phyloP scores from a whole-genome alignment of 176 grass and related monocot species.

The Avena insularis region DNA sequence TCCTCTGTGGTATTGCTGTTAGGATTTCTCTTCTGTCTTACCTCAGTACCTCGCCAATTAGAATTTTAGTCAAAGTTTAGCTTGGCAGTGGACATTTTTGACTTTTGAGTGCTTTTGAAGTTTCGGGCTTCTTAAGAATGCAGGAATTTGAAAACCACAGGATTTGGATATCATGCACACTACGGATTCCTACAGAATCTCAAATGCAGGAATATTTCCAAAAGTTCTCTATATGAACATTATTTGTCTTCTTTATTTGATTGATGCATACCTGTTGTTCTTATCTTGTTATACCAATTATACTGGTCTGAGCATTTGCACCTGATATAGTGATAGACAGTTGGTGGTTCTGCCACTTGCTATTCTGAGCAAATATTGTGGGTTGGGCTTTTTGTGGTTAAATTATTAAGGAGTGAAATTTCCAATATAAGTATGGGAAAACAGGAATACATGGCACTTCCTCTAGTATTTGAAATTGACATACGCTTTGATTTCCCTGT shows the following conservation, averaged over 20 bases:
- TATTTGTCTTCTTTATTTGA: conserved; percentile 19
- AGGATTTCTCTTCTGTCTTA: neutral
- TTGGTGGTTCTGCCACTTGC: neutral
- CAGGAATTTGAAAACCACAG: neutral
- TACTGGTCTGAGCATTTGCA: neutral
- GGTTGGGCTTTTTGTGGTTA: neutral
- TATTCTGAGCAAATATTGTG: neutral
- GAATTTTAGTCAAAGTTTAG: neutral
- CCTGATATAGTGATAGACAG: neutral
- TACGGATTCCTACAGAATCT: neutral
- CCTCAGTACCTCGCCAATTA: conserved; percentile 3
- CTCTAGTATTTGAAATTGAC: neutral
- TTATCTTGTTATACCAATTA: conserved; percentile 30
- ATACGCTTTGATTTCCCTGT: neutral
- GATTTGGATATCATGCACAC: neutral
- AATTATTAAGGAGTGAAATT: neutral
- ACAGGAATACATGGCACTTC: neutral
- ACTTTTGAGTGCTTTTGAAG: conserved; percentile 14
- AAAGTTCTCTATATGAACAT: neutral
- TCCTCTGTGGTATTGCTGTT: neutral
- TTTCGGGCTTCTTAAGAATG: conserved; percentile 26
- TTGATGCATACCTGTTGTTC: conserved; percentile 1
- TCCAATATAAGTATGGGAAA: neutral
- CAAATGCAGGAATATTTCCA: neutral
- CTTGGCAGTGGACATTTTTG: neutral